Percentiles rank a stretch among this genome's conserved stretches.
phyloP scores from a whole-genome alignment of 2,329 filamentous ascomycete genomes.

The Monilinia fructicola region DNA sequence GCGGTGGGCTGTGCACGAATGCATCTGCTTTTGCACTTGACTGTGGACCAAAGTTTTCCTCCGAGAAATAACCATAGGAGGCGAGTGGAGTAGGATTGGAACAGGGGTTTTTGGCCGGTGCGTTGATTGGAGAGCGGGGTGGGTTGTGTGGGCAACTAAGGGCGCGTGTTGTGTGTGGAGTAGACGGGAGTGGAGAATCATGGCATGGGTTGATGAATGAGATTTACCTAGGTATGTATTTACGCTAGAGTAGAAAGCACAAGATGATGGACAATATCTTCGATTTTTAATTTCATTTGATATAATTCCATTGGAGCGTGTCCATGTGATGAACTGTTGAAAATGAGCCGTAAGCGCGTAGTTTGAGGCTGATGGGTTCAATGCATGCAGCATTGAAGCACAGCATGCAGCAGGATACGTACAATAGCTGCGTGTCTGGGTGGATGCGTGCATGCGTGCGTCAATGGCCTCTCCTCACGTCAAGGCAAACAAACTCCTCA shows the following conservation, averaged over 20 bases:
- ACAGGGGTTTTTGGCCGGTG: background rate
- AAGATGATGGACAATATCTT: background rate
- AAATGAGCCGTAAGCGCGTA: too few relatives aligned
- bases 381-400: too few relatives aligned
- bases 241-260: background rate
- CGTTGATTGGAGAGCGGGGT: conserved; percentile 9
- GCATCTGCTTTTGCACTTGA: conserved; percentile 9
- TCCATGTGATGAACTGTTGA: background rate
- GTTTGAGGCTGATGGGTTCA: too few relatives aligned
- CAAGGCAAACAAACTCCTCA: too few relatives aligned
- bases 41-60: background rate
- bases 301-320: background rate
- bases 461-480: too few relatives aligned
- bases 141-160: too few relatives aligned
- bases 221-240: background rate
- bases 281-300: background rate
- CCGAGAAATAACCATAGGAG: conserved; percentile 1
- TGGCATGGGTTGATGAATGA: background rate
- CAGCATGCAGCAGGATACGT: too few relatives aligned
- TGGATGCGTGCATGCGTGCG: too few relatives aligned
- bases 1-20: conserved; percentile 8
- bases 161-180: conserved; percentile 7
- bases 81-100: background rate
- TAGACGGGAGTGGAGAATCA: background rate
- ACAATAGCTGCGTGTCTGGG: too few relatives aligned